phyloP scores from a whole-genome alignment of 2,329 filamentous ascomycete genomes.

The Phialophora macrospora region DNA sequence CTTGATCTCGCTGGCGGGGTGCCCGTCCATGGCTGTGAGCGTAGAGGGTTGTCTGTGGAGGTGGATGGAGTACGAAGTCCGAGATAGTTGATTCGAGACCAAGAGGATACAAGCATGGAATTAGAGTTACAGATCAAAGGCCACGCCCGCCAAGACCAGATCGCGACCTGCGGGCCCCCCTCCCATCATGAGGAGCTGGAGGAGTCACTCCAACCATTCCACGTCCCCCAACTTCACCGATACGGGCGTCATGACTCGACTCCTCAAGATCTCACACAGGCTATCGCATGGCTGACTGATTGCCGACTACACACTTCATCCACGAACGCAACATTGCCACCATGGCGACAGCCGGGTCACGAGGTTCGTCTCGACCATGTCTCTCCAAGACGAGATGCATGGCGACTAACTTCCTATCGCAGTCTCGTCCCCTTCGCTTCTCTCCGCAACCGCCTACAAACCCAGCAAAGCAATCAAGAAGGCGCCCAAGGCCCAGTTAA shows the following conservation, averaged over 20 bases:
- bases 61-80: not conserved
- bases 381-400: not conserved
- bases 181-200: not conserved
- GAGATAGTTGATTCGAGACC: not conserved
- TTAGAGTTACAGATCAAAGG: not conserved
- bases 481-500: slow-evolving; percentile 52
- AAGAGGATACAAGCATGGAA: not conserved
- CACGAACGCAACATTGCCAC: not conserved
- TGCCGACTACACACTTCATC: not conserved
- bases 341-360: slow-evolving; percentile 20
- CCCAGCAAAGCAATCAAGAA: slow-evolving; percentile 53
- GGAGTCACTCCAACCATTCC: not conserved
- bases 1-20: not conserved
- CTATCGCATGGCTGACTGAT: not conserved
- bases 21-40: not conserved
- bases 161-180: not conserved
- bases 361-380: slow-evolving; percentile 9
- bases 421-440: slow-evolving; percentile 41
- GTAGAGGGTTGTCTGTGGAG: not conserved
- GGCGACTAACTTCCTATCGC: not conserved
- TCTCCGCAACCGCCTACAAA: slow-evolving; percentile 54
- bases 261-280: not conserved
- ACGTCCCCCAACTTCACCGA: not conserved
- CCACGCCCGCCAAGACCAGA: not conserved
- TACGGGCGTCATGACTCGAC: not conserved